These are phyloP conservation scores for Nakazawaea holstii DNA, from an alignment of 805 yeast species.

Conservation along the genomic window DNA sequence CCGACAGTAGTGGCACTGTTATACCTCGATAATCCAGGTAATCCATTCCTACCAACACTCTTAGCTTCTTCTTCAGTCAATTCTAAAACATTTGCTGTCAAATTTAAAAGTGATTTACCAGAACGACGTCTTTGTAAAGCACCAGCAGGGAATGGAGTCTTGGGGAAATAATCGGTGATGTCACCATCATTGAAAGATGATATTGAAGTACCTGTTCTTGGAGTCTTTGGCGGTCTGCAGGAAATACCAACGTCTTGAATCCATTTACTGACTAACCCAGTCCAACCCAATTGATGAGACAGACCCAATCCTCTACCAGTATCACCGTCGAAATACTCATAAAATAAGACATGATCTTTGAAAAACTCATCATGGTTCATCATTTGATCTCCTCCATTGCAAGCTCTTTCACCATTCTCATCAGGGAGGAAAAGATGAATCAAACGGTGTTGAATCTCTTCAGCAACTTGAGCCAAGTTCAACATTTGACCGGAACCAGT, in stretches of 20 bases:
- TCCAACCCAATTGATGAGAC: conserved; percentile 95
- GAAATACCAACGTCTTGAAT: conserved; percentile 84
- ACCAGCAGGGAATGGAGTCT: conserved; percentile 40
- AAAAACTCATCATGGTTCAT: conserved; percentile 61
- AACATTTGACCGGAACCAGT: conserved; percentile 71
- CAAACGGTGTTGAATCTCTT: conserved; percentile 81
- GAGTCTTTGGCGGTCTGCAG: conserved; percentile 46
- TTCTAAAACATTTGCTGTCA: conserved; percentile 64
- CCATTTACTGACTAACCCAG: conserved; percentile 86
- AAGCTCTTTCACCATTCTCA: conserved; percentile 58
- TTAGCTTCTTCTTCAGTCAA: conserved; percentile 56
- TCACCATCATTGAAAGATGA: conserved; percentile 24
- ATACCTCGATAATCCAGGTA: conserved; percentile 27
- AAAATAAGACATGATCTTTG: conserved; percentile 71
- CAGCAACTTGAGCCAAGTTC: conserved; percentile 86
- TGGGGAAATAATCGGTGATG: conserved; percentile 37
- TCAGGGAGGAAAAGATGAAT: conserved; percentile 72
- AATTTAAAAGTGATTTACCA: conserved; percentile 65
- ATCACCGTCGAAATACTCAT: conserved; percentile 90
- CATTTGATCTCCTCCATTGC: conserved; percentile 60
- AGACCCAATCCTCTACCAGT: conserved; percentile 93
- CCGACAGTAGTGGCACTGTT: conserved; percentile 7
- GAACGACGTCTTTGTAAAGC: conserved; percentile 60
- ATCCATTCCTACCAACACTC: conserved; percentile 16
- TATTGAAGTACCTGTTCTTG: conserved; percentile 29